phyloP scores from a whole-genome alignment of 441 rosid genomes.

The Euphorbia corollata region DNA sequence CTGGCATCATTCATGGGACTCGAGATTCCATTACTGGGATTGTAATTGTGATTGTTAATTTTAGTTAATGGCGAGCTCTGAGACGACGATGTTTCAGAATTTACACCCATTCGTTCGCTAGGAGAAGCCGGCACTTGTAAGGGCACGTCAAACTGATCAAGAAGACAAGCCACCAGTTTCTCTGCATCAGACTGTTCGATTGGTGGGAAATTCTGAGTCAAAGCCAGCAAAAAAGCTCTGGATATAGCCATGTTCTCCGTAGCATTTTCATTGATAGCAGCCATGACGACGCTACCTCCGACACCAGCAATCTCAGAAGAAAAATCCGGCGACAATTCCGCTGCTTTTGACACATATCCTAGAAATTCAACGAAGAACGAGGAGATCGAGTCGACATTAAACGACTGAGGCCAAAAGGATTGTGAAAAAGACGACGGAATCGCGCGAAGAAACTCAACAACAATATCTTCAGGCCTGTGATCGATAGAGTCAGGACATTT shows the following conservation, averaged over 20 bases:
- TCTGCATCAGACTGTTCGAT: constrained; percentile 56
- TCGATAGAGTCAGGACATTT: constrained; percentile 42
- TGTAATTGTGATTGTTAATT: constrained; percentile 28
- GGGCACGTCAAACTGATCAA: constrained; percentile 50
- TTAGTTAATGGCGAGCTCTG: constrained; percentile 57
- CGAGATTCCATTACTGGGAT: constrained; percentile 34
- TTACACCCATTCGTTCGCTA: constrained; percentile 33
- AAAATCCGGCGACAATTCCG: constrained; percentile 51
- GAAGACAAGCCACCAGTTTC: constrained; percentile 50
- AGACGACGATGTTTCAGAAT: constrained; percentile 55
- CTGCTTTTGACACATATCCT: constrained; percentile 44
- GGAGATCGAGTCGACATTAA: constrained; percentile 41
- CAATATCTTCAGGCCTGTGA: constrained; percentile 49
- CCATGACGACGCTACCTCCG: constrained; percentile 56
- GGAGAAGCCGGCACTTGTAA: constrained; percentile 42
- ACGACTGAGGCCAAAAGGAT: constrained; percentile 89
- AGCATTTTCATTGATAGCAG: constrained; percentile 31
- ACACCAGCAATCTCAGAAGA: constrained; percentile 53
- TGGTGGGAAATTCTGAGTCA: constrained; percentile 65
- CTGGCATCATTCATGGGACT: constrained; percentile 52
- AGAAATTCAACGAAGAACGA: constrained; percentile 60
- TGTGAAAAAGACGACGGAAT: constrained; percentile 59
- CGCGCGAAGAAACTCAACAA: constrained; percentile 57
- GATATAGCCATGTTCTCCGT: constrained; percentile 41
- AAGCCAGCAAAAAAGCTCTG: constrained; percentile 57